Conservation (phyloP, 73 alveolate genomes). For the Diophrys sp. region DNA sequence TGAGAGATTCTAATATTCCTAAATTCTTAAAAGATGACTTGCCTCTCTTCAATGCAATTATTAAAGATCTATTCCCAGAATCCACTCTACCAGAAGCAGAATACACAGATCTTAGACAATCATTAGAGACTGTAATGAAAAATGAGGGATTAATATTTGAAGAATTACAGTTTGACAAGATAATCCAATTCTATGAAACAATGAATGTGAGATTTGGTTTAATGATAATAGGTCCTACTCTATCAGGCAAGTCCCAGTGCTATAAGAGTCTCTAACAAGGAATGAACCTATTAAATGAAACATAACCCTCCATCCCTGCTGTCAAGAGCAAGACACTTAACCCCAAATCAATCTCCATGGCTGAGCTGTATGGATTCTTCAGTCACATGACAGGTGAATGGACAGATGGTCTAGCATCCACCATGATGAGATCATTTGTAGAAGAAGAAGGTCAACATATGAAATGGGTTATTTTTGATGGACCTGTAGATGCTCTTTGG, state of each 20-base stretch:
- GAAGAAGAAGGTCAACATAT: conserved; percentile 63
- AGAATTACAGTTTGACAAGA: conserved; percentile 77
- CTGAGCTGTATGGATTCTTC: conserved; percentile 92
- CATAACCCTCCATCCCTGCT: conserved; percentile 65
- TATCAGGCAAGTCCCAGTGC: conserved; percentile 87
- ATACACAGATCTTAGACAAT: conserved; percentile 61
- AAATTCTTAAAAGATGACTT: conserved; percentile 90
- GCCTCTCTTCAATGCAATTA: conserved; percentile 86
- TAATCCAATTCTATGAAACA: conserved; percentile 91
- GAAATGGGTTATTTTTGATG: conserved; percentile 97
- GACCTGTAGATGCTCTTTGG: conserved; percentile 99
- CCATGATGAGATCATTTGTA: conserved; percentile 89
- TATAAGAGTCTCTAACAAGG: conserved; percentile 76
- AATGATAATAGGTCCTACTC: conserved; percentile 96
- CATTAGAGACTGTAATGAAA: conserved; percentile 54
- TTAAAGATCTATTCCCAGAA: conserved; percentile 95
- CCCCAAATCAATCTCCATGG: conserved; percentile 93
- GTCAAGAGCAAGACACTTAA: conserved; percentile 79
- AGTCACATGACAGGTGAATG: conserved; percentile 92
- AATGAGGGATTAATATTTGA: conserved; percentile 57
- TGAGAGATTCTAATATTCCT: conserved; percentile 93
- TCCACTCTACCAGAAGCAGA: conserved; percentile 66
- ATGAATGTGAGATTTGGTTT: conserved; percentile 94
- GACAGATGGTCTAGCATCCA: conserved; percentile 97
- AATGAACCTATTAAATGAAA: conserved; percentile 62